These are phyloP conservation scores for Lodderomyces pseudojiufengensis DNA, from an alignment of 1,139 yeast genomes.

Conservation along the genomic window DNA sequence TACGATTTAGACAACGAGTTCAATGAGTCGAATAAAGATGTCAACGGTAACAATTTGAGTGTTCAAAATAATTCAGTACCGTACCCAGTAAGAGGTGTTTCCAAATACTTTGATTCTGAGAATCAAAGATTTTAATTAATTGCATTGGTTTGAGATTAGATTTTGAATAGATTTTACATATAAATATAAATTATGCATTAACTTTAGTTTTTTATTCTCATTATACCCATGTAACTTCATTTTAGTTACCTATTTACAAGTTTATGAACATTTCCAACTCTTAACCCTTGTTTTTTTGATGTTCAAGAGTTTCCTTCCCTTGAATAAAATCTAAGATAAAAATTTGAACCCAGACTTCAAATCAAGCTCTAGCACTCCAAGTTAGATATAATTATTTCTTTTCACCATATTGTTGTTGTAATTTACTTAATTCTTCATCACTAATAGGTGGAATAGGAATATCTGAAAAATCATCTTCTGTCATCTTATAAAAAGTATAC, in stretches of 20 bases:
- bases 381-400: constrained; percentile 32
- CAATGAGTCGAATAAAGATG: not conserved
- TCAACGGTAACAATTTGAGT: not conserved
- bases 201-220: no score
- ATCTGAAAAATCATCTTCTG: constrained; percentile 81
- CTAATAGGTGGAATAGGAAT: constrained; percentile 91
- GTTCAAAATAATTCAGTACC: constrained; percentile 14
- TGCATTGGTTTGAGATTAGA: no score
- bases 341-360: no score
- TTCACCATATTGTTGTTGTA: constrained; percentile 64
- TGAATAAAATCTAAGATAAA: no score
- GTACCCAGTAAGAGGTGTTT: constrained; percentile 28
- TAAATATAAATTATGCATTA: not conserved
- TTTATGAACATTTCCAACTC: no score
- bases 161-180: no score
- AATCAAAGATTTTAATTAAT: not conserved
- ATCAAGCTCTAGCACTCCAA: no score
- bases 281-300: not conserved
- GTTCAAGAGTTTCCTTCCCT: no score
- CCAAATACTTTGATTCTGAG: constrained; percentile 12
- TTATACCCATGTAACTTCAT: not conserved
- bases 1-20: constrained; percentile 1
- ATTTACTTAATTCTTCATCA: constrained; percentile 68
- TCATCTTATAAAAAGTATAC: constrained; percentile 70
- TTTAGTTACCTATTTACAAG: constrained; percentile 2